phyloP scores from a whole-genome alignment of 176 grass and related monocot genomes.

The Puccinellia tenuiflora region DNA sequence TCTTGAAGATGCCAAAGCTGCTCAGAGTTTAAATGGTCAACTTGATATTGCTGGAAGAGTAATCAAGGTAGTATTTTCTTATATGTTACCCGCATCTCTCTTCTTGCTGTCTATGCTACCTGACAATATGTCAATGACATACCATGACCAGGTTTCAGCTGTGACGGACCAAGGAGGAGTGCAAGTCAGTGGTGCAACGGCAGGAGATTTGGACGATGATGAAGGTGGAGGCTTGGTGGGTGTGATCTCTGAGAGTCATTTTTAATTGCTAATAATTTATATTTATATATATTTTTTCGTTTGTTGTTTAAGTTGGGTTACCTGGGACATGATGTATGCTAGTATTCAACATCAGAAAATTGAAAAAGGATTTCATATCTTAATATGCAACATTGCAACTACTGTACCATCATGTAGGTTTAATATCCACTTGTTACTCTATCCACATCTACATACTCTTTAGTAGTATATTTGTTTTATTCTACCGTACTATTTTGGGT shows the following conservation, averaged over 20 bases:
- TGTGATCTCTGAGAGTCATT: not conserved
- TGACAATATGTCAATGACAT: conserved; percentile 20
- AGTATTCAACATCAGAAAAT: not conserved
- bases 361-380: not conserved
- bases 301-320: not conserved
- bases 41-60: conserved; percentile 95
- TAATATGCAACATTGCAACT: not conserved
- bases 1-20: conserved; percentile 95
- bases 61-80: conserved; percentile 68
- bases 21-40: conserved; percentile 92
- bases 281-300: not conserved
- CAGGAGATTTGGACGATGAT: conserved; percentile 96
- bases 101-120: not conserved
- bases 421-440: not conserved
- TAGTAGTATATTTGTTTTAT: not conserved
- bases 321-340: conserved; percentile 4
- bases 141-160: conserved; percentile 66
- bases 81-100: not conserved
- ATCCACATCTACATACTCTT: not conserved
- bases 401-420: not conserved
- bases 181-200: conserved; percentile 55
- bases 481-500: not conserved
- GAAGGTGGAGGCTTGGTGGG: conserved; percentile 95
- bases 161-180: conserved; percentile 81
- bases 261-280: conserved; percentile 7